Conservation (phyloP, 768 basidiomycete species). For the Tulasnella sp. region DNA sequence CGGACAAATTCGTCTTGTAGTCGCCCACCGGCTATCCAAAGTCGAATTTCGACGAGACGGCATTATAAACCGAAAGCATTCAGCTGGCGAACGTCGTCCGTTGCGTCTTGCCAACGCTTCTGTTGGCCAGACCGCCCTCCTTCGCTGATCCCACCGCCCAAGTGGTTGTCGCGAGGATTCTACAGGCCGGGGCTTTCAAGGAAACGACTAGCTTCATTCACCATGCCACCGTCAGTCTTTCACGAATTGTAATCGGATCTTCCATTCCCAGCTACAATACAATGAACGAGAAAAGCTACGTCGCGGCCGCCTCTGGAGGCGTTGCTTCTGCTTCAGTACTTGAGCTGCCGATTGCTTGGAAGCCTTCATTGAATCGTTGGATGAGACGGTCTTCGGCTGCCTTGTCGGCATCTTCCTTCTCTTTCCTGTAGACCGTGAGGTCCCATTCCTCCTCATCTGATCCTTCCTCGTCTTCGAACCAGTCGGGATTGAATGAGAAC, state of each 20-base stretch:
- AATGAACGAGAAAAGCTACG: not conserved
- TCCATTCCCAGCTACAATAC: not conserved
- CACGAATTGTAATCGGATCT: not conserved
- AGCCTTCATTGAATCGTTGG: conserved; percentile 28
- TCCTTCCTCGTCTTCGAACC: conserved; percentile 74
- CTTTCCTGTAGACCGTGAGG: conserved; percentile 47
- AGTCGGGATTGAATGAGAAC: conserved; percentile 95
- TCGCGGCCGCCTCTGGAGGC: not conserved
- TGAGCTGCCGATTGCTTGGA: conserved; percentile 1
- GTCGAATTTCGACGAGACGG: not conserved
- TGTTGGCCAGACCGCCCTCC: not conserved
- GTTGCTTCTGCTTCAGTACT: not conserved
- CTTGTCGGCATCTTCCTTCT: conserved; percentile 54
- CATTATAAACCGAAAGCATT: not conserved
- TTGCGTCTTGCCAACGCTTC: too few species aligned
- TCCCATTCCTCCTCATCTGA: conserved; percentile 45
- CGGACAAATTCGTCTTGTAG: not conserved
- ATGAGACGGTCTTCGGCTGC: conserved; percentile 49
- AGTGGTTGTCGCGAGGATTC: too few species aligned
- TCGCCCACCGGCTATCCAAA: not conserved
- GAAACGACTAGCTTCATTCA: not conserved
- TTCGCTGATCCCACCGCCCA: not conserved
- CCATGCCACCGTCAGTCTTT: not conserved
- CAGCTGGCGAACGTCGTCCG: not conserved
- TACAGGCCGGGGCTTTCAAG: too few species aligned